Evolutionary conservation across 495 filamentous ascomycete genomes (phyloP).

Genomic region (Neurospora cerealis): DNA sequence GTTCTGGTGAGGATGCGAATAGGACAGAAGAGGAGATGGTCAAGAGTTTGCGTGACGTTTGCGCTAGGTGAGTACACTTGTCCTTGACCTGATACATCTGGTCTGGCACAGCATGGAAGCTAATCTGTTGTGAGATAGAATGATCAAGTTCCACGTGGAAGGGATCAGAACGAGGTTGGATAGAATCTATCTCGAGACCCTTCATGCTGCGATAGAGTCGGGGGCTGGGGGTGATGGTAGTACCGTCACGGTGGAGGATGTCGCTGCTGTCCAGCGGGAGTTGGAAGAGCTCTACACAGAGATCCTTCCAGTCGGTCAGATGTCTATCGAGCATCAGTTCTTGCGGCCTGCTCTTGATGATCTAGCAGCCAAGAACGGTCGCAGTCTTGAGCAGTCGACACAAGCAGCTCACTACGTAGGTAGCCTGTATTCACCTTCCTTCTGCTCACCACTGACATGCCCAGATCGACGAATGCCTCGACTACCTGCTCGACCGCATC

Average conservation of each 20-base stretch:
- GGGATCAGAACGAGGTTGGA: slow-evolving; percentile 35
- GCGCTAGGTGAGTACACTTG: slow-evolving; percentile 19
- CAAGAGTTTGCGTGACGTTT: slow-evolving; percentile 31
- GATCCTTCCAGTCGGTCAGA: slow-evolving; percentile 51
- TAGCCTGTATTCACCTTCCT: not conserved
- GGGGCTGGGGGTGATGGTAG: not conserved
- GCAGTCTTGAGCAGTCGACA: slow-evolving; percentile 22
- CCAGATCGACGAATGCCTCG: slow-evolving; percentile 28
- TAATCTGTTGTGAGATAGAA: slow-evolving; percentile 6
- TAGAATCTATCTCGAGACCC: slow-evolving; percentile 34
- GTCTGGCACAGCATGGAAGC: not conserved
- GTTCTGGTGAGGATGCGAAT: slow-evolving; percentile 19
- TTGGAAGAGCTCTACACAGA: slow-evolving; percentile 53
- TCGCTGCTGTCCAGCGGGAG: slow-evolving; percentile 43
- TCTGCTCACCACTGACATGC: not conserved
- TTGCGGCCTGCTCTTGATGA: slow-evolving; percentile 43
- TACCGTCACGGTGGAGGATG: slow-evolving; percentile 13
- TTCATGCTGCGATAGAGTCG: slow-evolving; percentile 17
- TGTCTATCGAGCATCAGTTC: slow-evolving; percentile 51
- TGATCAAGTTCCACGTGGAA: slow-evolving; percentile 41
- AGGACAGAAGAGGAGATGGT: slow-evolving; percentile 26
- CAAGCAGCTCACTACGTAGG: slow-evolving; percentile 34
- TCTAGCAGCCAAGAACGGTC: slow-evolving; percentile 26
- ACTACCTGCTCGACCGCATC: slow-evolving; percentile 26
- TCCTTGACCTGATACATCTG: not conserved